Evolutionary conservation across 768 basidiomycete species (phyloP), one percentile per base, ranked within the genome.

Genomic region (Leucogyrophana mollusca): DNA sequence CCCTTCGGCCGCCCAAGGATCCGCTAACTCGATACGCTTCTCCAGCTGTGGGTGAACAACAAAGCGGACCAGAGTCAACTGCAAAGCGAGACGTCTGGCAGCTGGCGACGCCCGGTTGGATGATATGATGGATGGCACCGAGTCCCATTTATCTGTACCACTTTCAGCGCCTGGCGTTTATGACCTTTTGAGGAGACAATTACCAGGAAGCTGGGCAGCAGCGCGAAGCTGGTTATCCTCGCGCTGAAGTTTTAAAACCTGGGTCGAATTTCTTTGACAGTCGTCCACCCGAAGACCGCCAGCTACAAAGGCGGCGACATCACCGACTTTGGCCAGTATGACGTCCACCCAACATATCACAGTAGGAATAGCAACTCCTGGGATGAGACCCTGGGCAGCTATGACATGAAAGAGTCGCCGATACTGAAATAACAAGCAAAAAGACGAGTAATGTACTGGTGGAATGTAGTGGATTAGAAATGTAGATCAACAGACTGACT

Each of bases 181-280:
- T 17, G 13, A 30, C 23, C 20, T 9, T 25, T 8, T 11, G 13
- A 32, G 24, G 7, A 24, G 11, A 34, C 45, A n/a, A 55, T 50
- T 62, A 83, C 87, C 74, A 48, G 88, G 87, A n/a, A 90, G 65
- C 52, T 89, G 86, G 18, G 75, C 66, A 4, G 83, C 81, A 33
- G 83, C 85, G 33, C 73, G 71, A 23, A 87, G 57, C 45, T 62
- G 65, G 47, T 82, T 77, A 14, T 79, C 72, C 33, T 78, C 72
- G 46, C 67, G 68, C 43, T 78, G 77, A n/a, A 40, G 49, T 50
- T 49, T 61, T 56, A 72, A 57, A 48, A 49, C 72, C 46, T 59
- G 59, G 46, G 50, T 50, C 32, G 59, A 53, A 34, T 49, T 50
- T 16, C 46, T 27, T 9, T 55, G 51, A 4, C 48, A 43, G 17